Base-by-base conservation (phyloP, 2,329 filamentous ascomycete species). In the Fusarium cyanostomum region DNA sequence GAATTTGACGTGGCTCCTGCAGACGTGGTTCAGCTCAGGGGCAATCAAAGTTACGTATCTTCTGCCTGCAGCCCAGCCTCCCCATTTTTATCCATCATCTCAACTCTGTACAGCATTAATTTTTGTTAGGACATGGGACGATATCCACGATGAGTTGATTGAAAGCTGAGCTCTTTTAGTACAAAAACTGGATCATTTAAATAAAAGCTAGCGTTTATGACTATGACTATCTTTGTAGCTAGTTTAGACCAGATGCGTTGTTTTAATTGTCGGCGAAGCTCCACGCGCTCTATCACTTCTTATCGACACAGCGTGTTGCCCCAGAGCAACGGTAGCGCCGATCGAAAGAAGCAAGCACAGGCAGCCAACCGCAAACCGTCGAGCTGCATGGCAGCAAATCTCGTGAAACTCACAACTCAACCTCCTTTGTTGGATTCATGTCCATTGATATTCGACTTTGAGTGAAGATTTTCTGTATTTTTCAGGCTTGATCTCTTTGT, bases 31-130 rank as follows among this genome's bases (percentile, higher is more conserved):
- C 39, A 55, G 21, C 28, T 56, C 54, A 66, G 63, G 59, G 62
- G 58, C 39, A 59, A 30, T 35, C 39, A 38, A 38, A 54, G 49
- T 53, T 33, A 56, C 39, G 56, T 54, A 41, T 49, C 43, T 42
- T 57, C 52, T 65, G 58, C 51, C 60, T 67, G 58, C 49, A 44
- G 39, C 57, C 73, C 70, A 72, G 69, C 71, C 72, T 66, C 72
- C 61, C 55, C 45, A 64, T 52, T 66, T 68, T 69, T 56, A 58
- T 59, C 44, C 49, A 46, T 52, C 62, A 43, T 15, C 12, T 49
- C 56, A 67, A 71, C 75, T 75, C 74, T 60, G 61, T 38, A 34
- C 21, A 58, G 45, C 64, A 75, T 71, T 76, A 73, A 72, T 52
- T 68, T 59, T 9, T 70, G 75, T 71, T 77, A 77, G 50, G 28